phyloP scores from a whole-genome alignment of 1,284 basidiomycete genomes.

The Kalmanozyma brasiliensis region DNA sequence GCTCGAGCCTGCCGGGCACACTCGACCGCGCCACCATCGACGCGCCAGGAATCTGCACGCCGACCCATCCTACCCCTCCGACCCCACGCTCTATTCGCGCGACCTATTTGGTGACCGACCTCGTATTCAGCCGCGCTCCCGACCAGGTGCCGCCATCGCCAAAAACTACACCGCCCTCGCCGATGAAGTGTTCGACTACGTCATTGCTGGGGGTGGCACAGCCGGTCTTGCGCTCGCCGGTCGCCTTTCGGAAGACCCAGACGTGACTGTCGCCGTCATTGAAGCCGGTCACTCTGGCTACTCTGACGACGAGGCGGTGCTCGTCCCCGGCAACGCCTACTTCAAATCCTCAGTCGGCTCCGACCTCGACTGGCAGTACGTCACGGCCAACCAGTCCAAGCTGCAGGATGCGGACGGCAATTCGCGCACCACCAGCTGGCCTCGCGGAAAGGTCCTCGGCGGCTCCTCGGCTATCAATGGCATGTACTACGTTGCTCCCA shows the following conservation, averaged over 20 bases:
- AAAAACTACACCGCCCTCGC: slow-evolving; percentile 27
- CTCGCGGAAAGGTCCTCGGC: slow-evolving; percentile 70
- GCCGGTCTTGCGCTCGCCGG: slow-evolving; percentile 88
- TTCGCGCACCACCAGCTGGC: slow-evolving; percentile 46
- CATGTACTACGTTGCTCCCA: slow-evolving; percentile 62
- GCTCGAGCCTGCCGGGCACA: slow-evolving; percentile 15
- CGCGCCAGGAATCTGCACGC: slow-evolving; percentile 11
- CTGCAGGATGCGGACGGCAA: slow-evolving; percentile 27
- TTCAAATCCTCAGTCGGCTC: slow-evolving; percentile 46
- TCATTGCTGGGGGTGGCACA: slow-evolving; percentile 93
- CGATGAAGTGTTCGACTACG: slow-evolving; percentile 72
- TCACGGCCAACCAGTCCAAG: slow-evolving; percentile 34
- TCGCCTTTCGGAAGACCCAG: slow-evolving; percentile 77
- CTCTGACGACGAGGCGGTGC: slow-evolving; percentile 27
- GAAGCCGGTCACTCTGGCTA: slow-evolving; percentile 71
- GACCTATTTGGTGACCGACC: slow-evolving; percentile 15
- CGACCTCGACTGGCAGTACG: slow-evolving; percentile 56
- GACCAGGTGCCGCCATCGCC: slow-evolving; percentile 36
- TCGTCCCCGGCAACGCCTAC: slow-evolving; percentile 37
- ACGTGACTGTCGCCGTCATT: slow-evolving; percentile 74
- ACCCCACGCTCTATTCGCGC: slow-evolving; percentile 12
- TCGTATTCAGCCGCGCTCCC: slow-evolving; percentile 19
- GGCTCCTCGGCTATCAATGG: slow-evolving; percentile 71
- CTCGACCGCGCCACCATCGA: slow-evolving; percentile 18
- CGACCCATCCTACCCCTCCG: slow-evolving; percentile 17